Percentiles rank a stretch among this genome's conserved stretches.
These are phyloP conservation scores for Tricholoma terreum DNA, from an alignment of 768 basidiomycete species.

Conservation along the genomic window DNA sequence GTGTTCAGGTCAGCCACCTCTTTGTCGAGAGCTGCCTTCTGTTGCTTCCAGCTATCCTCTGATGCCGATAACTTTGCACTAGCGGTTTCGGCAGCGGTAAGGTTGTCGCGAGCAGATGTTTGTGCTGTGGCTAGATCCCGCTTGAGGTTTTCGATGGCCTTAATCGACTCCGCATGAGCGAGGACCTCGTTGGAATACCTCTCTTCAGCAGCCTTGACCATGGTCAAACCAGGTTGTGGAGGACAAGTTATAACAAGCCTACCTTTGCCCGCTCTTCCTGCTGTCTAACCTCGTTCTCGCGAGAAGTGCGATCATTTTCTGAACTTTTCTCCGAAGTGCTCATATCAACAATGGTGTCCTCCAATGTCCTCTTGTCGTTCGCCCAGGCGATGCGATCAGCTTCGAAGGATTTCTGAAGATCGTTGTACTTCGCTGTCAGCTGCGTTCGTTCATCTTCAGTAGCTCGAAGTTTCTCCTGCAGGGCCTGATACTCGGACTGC, in stretches of 20 bases:
- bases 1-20: slow-evolving; percentile 70
- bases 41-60: slow-evolving; percentile 77
- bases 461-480: slow-evolving; percentile 58
- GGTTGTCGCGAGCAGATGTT: slow-evolving; percentile 52
- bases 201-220: slow-evolving; percentile 65
- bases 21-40: slow-evolving; percentile 73
- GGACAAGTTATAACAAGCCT: slow-evolving; percentile 5
- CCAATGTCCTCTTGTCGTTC: slow-evolving; percentile 77
- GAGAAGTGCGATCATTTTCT: slow-evolving; percentile 58
- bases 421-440: slow-evolving; percentile 46
- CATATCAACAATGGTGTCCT: slow-evolving; percentile 80
- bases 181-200: slow-evolving; percentile 80
- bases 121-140: slow-evolving; percentile 56
- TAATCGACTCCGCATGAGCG: slow-evolving; percentile 83
- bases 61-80: slow-evolving; percentile 67
- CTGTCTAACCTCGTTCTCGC: slow-evolving; percentile 63
- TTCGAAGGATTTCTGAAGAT: slow-evolving; percentile 65
- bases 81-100: slow-evolving; percentile 68
- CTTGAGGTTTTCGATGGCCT: slow-evolving; percentile 61
- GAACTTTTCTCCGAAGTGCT: slow-evolving; percentile 68
- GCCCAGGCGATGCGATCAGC: slow-evolving; percentile 66
- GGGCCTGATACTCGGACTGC: slow-evolving; percentile 63
- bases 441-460: slow-evolving; percentile 54
- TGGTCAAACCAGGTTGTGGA: neutral
- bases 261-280: slow-evolving; percentile 73